These are phyloP conservation scores for Sordariomycetes sp. DNA, from an alignment of 2,329 filamentous ascomycete species.

Conservation along the genomic window DNA sequence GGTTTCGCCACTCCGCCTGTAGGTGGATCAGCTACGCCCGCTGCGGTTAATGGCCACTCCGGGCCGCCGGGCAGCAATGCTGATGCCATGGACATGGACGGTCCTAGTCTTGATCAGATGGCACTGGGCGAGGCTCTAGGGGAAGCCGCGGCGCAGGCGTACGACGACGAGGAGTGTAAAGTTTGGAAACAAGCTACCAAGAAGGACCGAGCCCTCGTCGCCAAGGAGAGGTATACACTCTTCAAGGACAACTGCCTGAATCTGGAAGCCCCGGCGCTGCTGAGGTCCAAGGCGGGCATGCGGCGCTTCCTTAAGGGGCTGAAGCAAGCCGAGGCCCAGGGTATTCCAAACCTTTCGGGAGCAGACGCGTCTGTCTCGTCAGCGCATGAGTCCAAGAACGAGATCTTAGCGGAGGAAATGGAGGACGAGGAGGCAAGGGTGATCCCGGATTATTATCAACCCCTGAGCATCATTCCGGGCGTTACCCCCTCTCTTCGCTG, in stretches of 20 bases:
- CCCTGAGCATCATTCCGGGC: slow-evolving; percentile 74
- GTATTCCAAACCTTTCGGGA: slow-evolving; percentile 10
- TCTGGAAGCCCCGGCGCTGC: slow-evolving; percentile 70
- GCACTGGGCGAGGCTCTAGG: slow-evolving; percentile 49
- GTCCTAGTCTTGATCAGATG: slow-evolving; percentile 54
- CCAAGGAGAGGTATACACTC: slow-evolving; percentile 73
- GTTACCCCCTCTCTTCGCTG: slow-evolving; percentile 67
- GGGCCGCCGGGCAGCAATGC: slow-evolving; percentile 55
- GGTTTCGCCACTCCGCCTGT: slow-evolving; percentile 75
- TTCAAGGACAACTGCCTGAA: slow-evolving; percentile 81
- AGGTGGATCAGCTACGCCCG: slow-evolving; percentile 63
- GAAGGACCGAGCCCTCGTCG: slow-evolving; percentile 76
- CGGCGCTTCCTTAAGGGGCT: slow-evolving; percentile 73
- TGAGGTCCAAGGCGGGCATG: slow-evolving; percentile 81
- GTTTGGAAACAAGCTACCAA: slow-evolving; percentile 99
- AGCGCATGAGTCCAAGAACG: slow-evolving; percentile 5
- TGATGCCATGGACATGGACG: slow-evolving; percentile 82
- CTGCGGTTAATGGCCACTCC: slow-evolving; percentile 53
- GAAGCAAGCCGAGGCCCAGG: slow-evolving; percentile 24
- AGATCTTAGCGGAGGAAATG: slow-evolving; percentile 89
- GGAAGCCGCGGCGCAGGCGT: slow-evolving; percentile 58
- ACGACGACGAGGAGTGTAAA: slow-evolving; percentile 90
- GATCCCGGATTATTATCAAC: slow-evolving; percentile 90
- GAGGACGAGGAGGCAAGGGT: slow-evolving; percentile 75
- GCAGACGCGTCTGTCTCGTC: slow-evolving; percentile 21